Evolutionary conservation across 1,284 basidiomycete species (phyloP).

Genomic region (Porodaedalea pini): DNA sequence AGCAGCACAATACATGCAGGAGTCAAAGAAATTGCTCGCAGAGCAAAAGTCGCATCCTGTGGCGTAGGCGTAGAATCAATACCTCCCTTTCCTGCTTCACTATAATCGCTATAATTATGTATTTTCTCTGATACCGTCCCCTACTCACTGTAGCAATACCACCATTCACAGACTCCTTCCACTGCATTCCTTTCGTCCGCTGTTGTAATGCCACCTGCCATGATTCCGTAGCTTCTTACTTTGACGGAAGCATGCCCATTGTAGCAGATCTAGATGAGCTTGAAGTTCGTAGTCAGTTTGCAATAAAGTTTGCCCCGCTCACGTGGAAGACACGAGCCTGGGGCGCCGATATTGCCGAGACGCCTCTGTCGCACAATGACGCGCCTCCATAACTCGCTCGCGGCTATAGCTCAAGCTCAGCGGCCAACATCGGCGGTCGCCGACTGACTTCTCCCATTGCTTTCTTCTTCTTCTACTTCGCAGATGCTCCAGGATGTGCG

Average conservation of each 20-base stretch:
- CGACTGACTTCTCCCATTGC: not conserved
- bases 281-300: too few relatives aligned
- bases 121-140: not conserved
- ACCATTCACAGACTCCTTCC: not conserved
- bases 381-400: not conserved
- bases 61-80: not conserved
- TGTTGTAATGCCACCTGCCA: too few relatives aligned
- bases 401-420: not conserved
- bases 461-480: not conserved
- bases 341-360: not conserved
- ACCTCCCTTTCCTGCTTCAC: not conserved
- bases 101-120: not conserved
- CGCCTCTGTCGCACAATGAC: not conserved
- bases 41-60: conserved; percentile 1
- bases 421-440: not conserved
- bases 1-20: conserved; percentile 59
- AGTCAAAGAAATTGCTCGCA: conserved; percentile 37
- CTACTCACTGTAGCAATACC: conserved; percentile 3
- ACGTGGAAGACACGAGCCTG: too few relatives aligned
- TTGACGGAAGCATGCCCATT: too few relatives aligned
- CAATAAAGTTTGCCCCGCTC: too few relatives aligned
- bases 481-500: not conserved
- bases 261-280: too few relatives aligned
- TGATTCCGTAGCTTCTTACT: too few relatives aligned
- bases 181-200: not conserved